Base-by-base conservation (phyloP, 768 basidiomycete species). In the Leucosporidium scottii region DNA sequence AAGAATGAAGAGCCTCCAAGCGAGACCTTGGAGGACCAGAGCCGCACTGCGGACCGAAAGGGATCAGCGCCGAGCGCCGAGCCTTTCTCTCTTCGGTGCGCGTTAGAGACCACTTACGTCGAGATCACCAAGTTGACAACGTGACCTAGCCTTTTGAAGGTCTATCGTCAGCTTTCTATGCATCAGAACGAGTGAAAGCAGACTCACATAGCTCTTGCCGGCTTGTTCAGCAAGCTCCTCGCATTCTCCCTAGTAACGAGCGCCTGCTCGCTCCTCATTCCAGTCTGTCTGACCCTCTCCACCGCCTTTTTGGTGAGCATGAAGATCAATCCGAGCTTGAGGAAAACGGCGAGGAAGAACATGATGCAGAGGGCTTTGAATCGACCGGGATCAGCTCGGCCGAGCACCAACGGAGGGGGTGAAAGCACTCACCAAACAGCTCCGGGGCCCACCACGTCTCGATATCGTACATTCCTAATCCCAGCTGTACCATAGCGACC, bases 1-100 rank as follows among this genome's bases (percentile, higher is more conserved):
- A 0, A 67, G 48, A 10, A 58, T 28, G 36, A 67, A 62, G 1
- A 67, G 44, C 1, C 66, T 50, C 55, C 56, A 67, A 1, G 66
- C 66, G 34, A 58, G 3, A 27, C 25, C 13, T 36, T 67, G 66
- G 0, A 57, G 49, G 20, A 58, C 20, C 10, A 67, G 47, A 25
- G 54, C 59, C 51, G 39, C 8, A 21, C 64, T 65, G 57, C 17
- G 6, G 18, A 23, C 1, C 17, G 56, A 15, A 6, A 25, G n/a
- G 30, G 7, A 10, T 21, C 25, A 57, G 21, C 31, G 17, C 55
- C 54, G 30, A 23, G 12, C 15, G 6, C 25, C 39, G 39, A 44
- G 39, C 39, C 13, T 44, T 44, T 44, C 12, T 12, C 6, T 12
- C 39, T 13, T 15, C 39, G 47, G 36, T 51, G 6, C 21, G 13